Evolutionary conservation across 192 early-diverging fungal species (phyloP).

Genomic region (Linnemannia hyalina): DNA sequence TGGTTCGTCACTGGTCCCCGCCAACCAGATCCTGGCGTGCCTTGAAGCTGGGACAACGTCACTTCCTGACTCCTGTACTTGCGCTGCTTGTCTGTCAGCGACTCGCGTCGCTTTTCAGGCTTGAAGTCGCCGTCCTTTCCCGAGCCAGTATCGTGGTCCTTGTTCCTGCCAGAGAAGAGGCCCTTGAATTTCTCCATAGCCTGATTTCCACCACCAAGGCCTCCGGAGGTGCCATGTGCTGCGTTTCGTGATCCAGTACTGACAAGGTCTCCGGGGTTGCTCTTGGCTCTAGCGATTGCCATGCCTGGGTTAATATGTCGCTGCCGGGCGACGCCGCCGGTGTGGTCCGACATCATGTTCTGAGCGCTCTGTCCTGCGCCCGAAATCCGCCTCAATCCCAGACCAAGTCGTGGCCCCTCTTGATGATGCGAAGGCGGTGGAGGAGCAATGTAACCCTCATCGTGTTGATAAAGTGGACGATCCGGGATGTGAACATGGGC

Average conservation of each 20-base stretch:
- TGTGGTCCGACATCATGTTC: neutral
- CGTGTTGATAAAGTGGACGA: slow-evolving; percentile 2
- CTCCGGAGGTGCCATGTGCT: neutral
- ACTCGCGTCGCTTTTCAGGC: slow-evolving; percentile 22
- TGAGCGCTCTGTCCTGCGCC: neutral
- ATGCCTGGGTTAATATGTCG: slow-evolving; percentile 19
- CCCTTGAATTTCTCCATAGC: slow-evolving; percentile 48
- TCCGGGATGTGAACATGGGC: slow-evolving; percentile 20
- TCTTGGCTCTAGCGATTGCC: slow-evolving; percentile 42
- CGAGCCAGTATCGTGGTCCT: slow-evolving; percentile 16
- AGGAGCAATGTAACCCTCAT: neutral
- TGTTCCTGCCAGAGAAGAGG: slow-evolving; percentile 33
- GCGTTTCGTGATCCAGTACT: slow-evolving; percentile 13
- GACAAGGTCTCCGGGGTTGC: slow-evolving; percentile 41
- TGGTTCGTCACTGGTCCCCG: neutral
- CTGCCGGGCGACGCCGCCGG: neutral
- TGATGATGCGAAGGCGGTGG: neutral
- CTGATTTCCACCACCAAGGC: slow-evolving; percentile 11
- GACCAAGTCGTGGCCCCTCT: neutral
- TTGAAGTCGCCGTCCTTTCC: slow-evolving; percentile 3
- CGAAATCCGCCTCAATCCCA: slow-evolving; percentile 20
- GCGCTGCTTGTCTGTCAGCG: slow-evolving; percentile 37
- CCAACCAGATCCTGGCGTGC: neutral
- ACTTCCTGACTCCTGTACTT: slow-evolving; percentile 51
- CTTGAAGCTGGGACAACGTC: neutral